Conservation (phyloP, 164 flowering plant species). For the Kalanchoe fedtschenkoi region DNA sequence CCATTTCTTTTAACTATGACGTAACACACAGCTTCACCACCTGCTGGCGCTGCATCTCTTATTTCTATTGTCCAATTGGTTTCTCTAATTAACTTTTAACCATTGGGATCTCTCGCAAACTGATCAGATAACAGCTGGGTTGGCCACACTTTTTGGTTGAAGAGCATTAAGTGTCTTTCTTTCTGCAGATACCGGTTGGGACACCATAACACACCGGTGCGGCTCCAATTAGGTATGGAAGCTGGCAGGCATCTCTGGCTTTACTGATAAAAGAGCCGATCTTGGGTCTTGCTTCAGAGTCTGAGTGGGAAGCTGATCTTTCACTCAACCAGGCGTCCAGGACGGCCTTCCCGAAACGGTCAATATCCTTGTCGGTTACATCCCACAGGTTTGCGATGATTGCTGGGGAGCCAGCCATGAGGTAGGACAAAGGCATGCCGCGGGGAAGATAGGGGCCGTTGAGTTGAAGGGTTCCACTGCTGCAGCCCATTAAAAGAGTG, state of each 20-base stretch:
- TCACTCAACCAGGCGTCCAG: conserved; percentile 69
- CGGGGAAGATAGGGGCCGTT: conserved; percentile 61
- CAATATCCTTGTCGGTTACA: conserved; percentile 93
- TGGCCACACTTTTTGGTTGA: too few species aligned
- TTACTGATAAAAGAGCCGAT: conserved; percentile 69
- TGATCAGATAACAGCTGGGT: too few species aligned
- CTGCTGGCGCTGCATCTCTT: too few species aligned
- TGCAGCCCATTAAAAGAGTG: conserved; percentile 87
- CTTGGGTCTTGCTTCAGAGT: conserved; percentile 33
- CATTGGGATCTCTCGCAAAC: too few species aligned
- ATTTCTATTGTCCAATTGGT: too few species aligned
- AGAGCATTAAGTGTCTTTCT: conserved; percentile 27
- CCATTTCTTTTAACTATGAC: too few species aligned
- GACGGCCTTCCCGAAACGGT: conserved; percentile 71
- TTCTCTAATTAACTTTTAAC: too few species aligned
- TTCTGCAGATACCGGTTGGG: conserved; percentile 69
- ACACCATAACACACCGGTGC: conserved; percentile 96
- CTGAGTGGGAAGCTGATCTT: conserved; percentile 23
- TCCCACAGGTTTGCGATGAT: conserved; percentile 90
- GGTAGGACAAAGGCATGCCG: conserved; percentile 64
- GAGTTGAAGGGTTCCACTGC: conserved; percentile 66
- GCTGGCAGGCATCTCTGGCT: conserved; percentile 74
- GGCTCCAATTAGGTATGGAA: conserved; percentile 76
- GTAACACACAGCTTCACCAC: too few species aligned
- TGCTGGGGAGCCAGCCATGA: conserved; percentile 83